Evolutionary conservation across 2,329 filamentous ascomycete species (phyloP).

Genomic region (Fusarium domesticum): DNA sequence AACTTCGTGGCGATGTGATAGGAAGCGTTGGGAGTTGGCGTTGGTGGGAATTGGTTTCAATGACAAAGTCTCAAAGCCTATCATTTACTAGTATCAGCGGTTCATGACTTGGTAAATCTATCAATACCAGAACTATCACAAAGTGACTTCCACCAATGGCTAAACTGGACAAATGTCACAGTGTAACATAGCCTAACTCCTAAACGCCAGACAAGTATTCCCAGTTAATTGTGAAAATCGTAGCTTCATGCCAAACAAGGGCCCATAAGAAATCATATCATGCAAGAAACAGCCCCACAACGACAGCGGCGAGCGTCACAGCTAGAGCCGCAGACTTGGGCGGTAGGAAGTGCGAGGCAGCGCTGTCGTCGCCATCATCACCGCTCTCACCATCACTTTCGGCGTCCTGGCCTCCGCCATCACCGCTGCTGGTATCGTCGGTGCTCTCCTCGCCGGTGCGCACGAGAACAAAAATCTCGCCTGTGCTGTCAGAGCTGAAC

Average conservation of each 20-base stretch:
- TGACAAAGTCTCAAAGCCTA: no score
- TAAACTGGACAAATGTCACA: no score
- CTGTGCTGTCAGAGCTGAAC: constrained; percentile 60
- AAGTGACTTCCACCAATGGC: no score
- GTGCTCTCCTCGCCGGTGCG: constrained; percentile 3
- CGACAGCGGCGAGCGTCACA: constrained; percentile 28
- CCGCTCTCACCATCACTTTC: constrained; percentile 5
- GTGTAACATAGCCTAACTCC: background rate
- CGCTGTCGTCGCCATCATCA: constrained; percentile 16
- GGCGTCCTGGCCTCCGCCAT: background rate
- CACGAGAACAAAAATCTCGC: constrained; percentile 60
- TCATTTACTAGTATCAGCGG: no score
- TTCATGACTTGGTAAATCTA: no score
- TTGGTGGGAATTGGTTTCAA: no score
- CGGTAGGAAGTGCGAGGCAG: constrained; percentile 20
- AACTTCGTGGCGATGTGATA: no score
- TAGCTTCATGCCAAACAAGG: background rate
- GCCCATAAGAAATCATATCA: constrained; percentile 9
- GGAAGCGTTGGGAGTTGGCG: no score
- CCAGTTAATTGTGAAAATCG: background rate
- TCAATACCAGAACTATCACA: no score
- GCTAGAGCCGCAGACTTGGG: constrained; percentile 20
- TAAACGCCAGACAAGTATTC: background rate
- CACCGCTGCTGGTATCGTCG: constrained; percentile 5
- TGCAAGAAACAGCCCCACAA: constrained; percentile 30